Conservation (phyloP, 495 filamentous ascomycete genomes). For the Podospora tetraspora region DNA sequence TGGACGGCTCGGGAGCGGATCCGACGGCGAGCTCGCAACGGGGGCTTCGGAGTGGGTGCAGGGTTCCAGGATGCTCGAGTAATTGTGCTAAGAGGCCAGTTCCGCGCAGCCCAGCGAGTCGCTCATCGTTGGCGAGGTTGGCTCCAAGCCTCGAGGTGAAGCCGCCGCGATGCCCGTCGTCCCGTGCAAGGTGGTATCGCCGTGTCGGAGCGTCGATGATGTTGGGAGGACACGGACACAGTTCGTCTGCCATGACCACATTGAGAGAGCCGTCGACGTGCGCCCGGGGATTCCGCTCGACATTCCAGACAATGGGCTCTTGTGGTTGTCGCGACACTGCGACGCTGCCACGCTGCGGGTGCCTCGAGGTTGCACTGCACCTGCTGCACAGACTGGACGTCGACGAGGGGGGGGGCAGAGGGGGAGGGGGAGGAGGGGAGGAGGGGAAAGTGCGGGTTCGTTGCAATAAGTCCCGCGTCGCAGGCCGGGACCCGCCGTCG, state of each 20-base stretch:
- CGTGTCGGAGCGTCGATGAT: not conserved
- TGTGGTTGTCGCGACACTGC: not conserved
- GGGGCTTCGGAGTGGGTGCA: not conserved
- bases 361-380: not conserved
- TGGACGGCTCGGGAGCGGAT: slow-evolving; percentile 23
- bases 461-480: not conserved
- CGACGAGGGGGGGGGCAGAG: not conserved
- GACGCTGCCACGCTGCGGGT: not conserved
- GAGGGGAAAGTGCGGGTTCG: not conserved
- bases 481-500: not conserved
- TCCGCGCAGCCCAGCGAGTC: not conserved
- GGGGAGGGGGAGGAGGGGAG: not conserved
- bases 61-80: not conserved
- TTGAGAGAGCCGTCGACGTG: not conserved
- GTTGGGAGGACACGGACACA: not conserved
- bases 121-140: no score
- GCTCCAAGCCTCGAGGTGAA: not conserved
- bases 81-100: not conserved
- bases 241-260: not conserved
- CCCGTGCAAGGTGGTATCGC: not conserved
- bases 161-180: not conserved
- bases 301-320: not conserved
- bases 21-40: slow-evolving; percentile 12
- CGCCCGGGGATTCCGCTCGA: not conserved
- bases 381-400: not conserved